Conservation (phyloP, 805 yeast genomes). For the Suhomyces canberraensis region DNA sequence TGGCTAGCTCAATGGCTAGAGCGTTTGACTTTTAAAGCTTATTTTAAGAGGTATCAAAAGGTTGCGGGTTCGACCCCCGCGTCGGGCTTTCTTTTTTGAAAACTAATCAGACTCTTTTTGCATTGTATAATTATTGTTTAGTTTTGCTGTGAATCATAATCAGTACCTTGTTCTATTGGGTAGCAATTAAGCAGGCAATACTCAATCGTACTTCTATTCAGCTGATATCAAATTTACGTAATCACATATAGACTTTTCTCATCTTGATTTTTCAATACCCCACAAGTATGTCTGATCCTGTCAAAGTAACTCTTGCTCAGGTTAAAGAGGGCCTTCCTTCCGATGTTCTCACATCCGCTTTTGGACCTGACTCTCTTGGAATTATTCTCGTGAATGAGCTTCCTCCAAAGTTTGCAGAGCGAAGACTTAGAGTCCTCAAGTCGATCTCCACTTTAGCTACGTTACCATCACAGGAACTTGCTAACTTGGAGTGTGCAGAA, state of each 20-base stretch:
- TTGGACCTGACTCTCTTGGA: conserved; percentile 56
- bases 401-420: conserved; percentile 33
- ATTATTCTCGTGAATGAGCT: conserved; percentile 46
- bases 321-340: conserved; percentile 31
- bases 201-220: too few relatives aligned
- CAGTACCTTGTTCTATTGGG: too few relatives aligned
- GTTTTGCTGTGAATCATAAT: too few relatives aligned
- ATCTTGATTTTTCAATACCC: neutral
- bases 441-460: conserved; percentile 42
- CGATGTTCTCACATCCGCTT: conserved; percentile 38
- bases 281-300: conserved; percentile 17
- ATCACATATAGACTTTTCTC: too few relatives aligned
- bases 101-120: too few relatives aligned
- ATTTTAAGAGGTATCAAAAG: neutral
- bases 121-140: too few relatives aligned
- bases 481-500: conserved; percentile 44
- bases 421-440: conserved; percentile 42
- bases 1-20: conserved; percentile 3
- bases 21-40: neutral
- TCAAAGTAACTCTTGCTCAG: conserved; percentile 27
- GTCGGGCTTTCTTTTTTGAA: conserved; percentile 2
- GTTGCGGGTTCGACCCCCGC: conserved; percentile 3
- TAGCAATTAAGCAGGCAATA: too few relatives aligned
- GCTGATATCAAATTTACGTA: too few relatives aligned
- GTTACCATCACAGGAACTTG: conserved; percentile 32